Percentiles rank a stretch among this genome's conserved stretches.
Conservation (phyloP, 2,329 filamentous ascomycete species). For the Trichoderma guizhouense region DNA sequence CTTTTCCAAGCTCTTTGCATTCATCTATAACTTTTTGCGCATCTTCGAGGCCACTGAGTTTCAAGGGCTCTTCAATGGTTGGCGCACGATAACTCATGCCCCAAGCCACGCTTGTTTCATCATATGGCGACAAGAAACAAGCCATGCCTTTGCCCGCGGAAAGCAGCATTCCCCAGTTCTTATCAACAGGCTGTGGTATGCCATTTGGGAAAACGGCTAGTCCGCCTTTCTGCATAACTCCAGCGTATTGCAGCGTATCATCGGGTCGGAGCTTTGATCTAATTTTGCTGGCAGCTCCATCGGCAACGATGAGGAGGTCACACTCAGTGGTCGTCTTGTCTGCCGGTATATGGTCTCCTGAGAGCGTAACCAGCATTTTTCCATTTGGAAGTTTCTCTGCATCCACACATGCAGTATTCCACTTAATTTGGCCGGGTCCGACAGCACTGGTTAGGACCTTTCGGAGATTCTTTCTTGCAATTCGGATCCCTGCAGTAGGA, state of each 20-base stretch:
- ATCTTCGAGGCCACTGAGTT: neutral
- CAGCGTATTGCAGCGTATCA: conserved; percentile 39
- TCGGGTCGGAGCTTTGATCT: conserved; percentile 37
- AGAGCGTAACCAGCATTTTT: conserved; percentile 24
- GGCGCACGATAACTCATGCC: conserved; percentile 33
- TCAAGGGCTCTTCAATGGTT: neutral
- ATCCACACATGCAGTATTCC: conserved; percentile 23
- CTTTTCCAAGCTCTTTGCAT: conserved; percentile 27
- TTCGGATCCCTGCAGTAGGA: neutral
- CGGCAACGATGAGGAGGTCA: conserved; percentile 44
- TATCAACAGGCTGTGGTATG: conserved; percentile 33
- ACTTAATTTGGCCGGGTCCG: neutral
- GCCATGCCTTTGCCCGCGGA: conserved; percentile 37
- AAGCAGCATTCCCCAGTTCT: conserved; percentile 39
- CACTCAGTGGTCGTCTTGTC: conserved; percentile 27
- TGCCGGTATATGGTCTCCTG: neutral
- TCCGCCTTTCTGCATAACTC: conserved; percentile 38
- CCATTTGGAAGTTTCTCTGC: conserved; percentile 24
- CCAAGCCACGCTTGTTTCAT: conserved; percentile 42
- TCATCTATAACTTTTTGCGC: neutral
- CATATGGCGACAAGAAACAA: conserved; percentile 45
- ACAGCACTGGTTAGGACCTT: neutral
- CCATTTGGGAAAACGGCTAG: conserved; percentile 34
- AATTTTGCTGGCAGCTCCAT: conserved; percentile 43
- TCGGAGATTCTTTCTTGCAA: neutral